phyloP scores from a whole-genome alignment of 1,284 basidiomycete genomes.

The Schizophyllum amplum region DNA sequence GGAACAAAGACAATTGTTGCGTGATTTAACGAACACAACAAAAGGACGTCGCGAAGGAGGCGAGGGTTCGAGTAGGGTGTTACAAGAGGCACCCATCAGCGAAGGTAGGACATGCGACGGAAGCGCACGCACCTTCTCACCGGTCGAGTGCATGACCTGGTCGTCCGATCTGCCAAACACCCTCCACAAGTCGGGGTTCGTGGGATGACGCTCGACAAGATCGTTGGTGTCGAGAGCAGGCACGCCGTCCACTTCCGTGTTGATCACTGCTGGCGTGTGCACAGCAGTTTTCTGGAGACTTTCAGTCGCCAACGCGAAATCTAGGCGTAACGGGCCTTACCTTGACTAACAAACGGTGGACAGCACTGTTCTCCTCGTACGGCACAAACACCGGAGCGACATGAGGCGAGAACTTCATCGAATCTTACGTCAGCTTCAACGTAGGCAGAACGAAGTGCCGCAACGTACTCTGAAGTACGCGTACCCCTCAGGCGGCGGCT shows the following conservation, averaged over 20 bases:
- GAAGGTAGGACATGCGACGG: too few relatives aligned
- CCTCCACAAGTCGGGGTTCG: constrained; percentile 24
- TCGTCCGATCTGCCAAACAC: constrained; percentile 30
- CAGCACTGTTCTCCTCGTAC: constrained; percentile 1
- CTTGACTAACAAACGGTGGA: constrained; percentile 8
- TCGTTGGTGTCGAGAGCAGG: constrained; percentile 17
- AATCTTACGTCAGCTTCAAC: too few relatives aligned
- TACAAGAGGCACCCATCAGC: too few relatives aligned
- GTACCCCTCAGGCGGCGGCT: too few relatives aligned
- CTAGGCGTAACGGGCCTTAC: neutral
- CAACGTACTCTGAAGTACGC: too few relatives aligned
- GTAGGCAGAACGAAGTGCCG: too few relatives aligned
- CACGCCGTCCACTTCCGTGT: constrained; percentile 4
- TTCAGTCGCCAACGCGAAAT: neutral
- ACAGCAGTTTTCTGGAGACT: constrained; percentile 5
- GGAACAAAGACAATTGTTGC: too few relatives aligned
- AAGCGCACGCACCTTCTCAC: constrained; percentile 30
- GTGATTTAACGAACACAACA: too few relatives aligned
- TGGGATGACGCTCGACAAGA: constrained; percentile 28
- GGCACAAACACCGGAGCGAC: constrained; percentile 5
- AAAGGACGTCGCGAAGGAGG: too few relatives aligned
- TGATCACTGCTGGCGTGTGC: constrained; percentile 8
- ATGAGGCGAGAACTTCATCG: constrained; percentile 9
- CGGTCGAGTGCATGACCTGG: constrained; percentile 33
- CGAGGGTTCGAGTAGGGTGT: too few relatives aligned